Base-by-base conservation (phyloP, 176 grass and related monocot species). In the Juncus effusus region DNA sequence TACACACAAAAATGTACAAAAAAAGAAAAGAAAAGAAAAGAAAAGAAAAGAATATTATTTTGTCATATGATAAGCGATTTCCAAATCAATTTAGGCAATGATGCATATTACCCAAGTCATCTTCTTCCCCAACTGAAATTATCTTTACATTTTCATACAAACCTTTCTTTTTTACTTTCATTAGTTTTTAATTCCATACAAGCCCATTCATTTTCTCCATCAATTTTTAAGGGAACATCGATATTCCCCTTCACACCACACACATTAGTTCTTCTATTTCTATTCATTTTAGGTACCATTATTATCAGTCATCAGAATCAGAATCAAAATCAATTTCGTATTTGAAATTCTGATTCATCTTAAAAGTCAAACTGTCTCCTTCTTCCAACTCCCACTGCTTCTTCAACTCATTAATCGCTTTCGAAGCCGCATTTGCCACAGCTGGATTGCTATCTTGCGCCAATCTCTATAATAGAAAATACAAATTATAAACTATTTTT, bases 361-460 rank as follows among this genome's bases (percentile, higher is more conserved):
- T 80, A 82, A 97, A 97, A 65, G 71, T 86, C 57, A 97, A 69
- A 62, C 80, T 81, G 75, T 97, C 93, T 37, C 93, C 93, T 83
- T 97, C 93, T 84, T 97, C 93, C 13, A 97, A 74, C 60, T 97
- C 85, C 93, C 93, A 97, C 72, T 97, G 93, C 67, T 67, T 81
- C 72, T 77, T 89, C 45, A 97, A 73, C 65, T 97, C 93, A 65
- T 86, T 77, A 11, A 97, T 97, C 50, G 93, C 85, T 76, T 78
- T 86, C 54, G 85, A 71, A 52, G 93, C 93, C 57, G 93, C 85
- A 5, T 15, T 72, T 60, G 93, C 82, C 60, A 97, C 77, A 61
- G 85, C 82, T 49, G 70, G 79, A 59, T 97, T 97, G 77, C 80
- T 86, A 74, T 97, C 93, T 69, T 92, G 81, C 7, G 93, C 85